phyloP scores from a whole-genome alignment of 129 eudicot species.

The Calendula officinalis region DNA sequence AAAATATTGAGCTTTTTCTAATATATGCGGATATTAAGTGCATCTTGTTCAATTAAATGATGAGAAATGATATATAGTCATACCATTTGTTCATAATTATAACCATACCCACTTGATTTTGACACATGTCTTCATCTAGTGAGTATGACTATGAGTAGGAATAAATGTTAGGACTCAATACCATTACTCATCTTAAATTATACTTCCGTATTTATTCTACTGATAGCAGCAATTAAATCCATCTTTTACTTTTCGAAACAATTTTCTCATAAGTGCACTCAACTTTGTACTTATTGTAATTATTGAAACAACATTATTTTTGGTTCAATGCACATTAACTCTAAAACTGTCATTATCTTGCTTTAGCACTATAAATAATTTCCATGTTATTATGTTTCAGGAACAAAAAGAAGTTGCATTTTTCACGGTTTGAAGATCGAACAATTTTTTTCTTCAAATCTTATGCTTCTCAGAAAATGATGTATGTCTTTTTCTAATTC shows the following conservation, averaged over 20 bases:
- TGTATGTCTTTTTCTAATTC: constrained; percentile 29
- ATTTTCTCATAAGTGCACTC: constrained; percentile 29
- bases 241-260: constrained; percentile 24
- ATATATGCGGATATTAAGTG: no score
- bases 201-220: constrained; percentile 7
- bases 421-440: constrained; percentile 13
- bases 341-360: constrained; percentile 22
- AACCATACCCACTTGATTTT: no score
- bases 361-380: constrained; percentile 3
- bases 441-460: constrained; percentile 15
- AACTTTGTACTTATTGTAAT: constrained; percentile 30
- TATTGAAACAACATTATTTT: constrained; percentile 25
- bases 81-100: no score
- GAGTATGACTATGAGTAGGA: no score
- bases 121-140: no score
- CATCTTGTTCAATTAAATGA: no score
- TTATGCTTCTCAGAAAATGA: constrained; percentile 55
- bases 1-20: no score
- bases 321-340: constrained; percentile 26
- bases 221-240: constrained; percentile 15
- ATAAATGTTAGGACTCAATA: no score
- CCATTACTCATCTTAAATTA: no score
- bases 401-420: not conserved
- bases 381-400: constrained; percentile 21
- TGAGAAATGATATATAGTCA: no score